Conservation (phyloP, 345 rosid genomes). For the Cardiospermum halicacabum region DNA sequence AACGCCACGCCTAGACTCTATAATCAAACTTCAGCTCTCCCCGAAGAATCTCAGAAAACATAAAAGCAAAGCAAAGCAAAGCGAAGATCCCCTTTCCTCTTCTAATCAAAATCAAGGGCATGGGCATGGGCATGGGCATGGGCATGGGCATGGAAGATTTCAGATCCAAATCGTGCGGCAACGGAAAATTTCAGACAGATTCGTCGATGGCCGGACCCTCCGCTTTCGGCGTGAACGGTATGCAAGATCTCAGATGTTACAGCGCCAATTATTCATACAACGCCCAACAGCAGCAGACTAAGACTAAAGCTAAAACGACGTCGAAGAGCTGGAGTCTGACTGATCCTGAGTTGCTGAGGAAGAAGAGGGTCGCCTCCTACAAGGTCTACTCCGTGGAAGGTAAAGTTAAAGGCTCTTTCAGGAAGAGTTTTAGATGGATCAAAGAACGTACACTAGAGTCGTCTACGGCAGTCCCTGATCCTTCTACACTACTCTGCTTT, state of each 20-base stretch:
- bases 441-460: slow-evolving; percentile 45
- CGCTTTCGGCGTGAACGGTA: slow-evolving; percentile 22
- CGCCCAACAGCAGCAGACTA: slow-evolving; percentile 5
- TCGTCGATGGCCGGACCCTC: slow-evolving; percentile 21
- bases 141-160: slow-evolving; percentile 51
- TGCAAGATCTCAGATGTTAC: slow-evolving; percentile 64
- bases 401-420: slow-evolving; percentile 62
- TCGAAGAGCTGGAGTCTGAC: slow-evolving; percentile 53
- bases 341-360: slow-evolving; percentile 69
- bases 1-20: too few species aligned
- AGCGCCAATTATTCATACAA: slow-evolving; percentile 42
- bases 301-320: slow-evolving; percentile 33
- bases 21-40: too few species aligned
- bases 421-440: slow-evolving; percentile 64
- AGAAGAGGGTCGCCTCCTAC: slow-evolving; percentile 62
- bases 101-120: too few species aligned
- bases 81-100: too few species aligned
- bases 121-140: too few species aligned
- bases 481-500: background rate
- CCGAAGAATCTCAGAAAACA: too few species aligned
- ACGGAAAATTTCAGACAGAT: slow-evolving; percentile 37
- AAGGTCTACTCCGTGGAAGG: slow-evolving; percentile 71
- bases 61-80: too few species aligned
- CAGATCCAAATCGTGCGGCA: slow-evolving; percentile 57
- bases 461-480: slow-evolving; percentile 34